Evolutionary conservation across 2,329 filamentous ascomycete species (phyloP).

Genomic region (Fusarium siculi): DNA sequence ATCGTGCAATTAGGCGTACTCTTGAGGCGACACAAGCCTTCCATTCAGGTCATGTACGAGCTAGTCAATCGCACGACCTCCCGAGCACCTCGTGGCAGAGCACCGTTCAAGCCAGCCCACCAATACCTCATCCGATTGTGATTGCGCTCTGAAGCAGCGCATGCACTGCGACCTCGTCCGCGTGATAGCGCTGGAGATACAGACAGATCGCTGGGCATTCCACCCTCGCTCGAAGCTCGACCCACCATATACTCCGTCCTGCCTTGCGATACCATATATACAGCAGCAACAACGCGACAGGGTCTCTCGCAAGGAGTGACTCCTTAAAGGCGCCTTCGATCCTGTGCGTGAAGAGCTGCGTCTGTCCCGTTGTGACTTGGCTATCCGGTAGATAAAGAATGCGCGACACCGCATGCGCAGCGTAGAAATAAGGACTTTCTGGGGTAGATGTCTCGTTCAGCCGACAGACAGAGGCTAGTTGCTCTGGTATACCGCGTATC

Average conservation of each 20-base stretch:
- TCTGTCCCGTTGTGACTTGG: slow-evolving; percentile 44
- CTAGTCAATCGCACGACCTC: neutral
- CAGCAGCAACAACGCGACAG: slow-evolving; percentile 52
- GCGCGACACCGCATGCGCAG: slow-evolving; percentile 51
- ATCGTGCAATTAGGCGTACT: no score
- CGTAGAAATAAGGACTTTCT: slow-evolving; percentile 52
- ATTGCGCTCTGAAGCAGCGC: slow-evolving; percentile 51
- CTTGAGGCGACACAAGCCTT: no score
- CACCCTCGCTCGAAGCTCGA: slow-evolving; percentile 53
- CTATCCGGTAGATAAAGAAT: slow-evolving; percentile 46
- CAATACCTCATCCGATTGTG: neutral
- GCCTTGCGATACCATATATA: slow-evolving; percentile 57
- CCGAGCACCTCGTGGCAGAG: no score
- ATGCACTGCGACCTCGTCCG: slow-evolving; percentile 40
- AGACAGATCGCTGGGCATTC: slow-evolving; percentile 55
- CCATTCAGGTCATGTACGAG: no score
- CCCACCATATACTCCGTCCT: slow-evolving; percentile 56
- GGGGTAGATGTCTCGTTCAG: slow-evolving; percentile 48
- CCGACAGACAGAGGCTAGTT: slow-evolving; percentile 40
- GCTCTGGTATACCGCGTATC: slow-evolving; percentile 39
- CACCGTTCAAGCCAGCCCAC: neutral
- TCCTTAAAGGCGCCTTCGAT: slow-evolving; percentile 50
- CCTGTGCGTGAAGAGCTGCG: slow-evolving; percentile 49
- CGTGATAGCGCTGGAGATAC: slow-evolving; percentile 50
- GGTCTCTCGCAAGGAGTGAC: slow-evolving; percentile 49